These are phyloP conservation scores for Venturia nashicola DNA, from an alignment of 2,329 filamentous ascomycete species.

Conservation along the genomic window DNA sequence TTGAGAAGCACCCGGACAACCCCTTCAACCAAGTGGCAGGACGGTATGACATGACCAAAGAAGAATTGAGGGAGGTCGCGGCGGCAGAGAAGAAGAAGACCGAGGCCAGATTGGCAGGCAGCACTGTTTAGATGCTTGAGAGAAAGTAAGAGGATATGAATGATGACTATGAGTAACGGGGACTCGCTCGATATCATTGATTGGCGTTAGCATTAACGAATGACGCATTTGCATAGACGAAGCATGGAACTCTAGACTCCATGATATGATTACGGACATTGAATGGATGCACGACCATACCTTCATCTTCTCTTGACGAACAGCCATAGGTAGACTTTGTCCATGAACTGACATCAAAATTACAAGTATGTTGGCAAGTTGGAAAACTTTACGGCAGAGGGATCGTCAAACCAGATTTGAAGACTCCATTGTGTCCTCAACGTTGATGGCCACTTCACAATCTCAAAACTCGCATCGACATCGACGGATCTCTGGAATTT, in stretches of 20 bases:
- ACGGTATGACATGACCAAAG: conserved; percentile 63
- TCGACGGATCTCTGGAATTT: too few relatives aligned
- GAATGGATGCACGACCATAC: too few relatives aligned
- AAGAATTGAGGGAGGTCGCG: conserved; percentile 58
- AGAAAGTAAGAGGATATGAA: neutral
- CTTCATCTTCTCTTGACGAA: too few relatives aligned
- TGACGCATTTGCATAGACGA: neutral
- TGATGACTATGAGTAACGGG: neutral
- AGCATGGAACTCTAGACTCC: neutral
- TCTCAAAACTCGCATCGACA: too few relatives aligned
- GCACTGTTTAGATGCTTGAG: neutral
- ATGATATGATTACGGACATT: neutral
- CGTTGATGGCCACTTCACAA: too few relatives aligned
- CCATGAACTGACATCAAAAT: too few relatives aligned
- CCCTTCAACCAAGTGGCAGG: conserved; percentile 81
- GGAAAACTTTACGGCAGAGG: too few relatives aligned
- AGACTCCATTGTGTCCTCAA: too few relatives aligned
- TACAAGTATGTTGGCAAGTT: too few relatives aligned
- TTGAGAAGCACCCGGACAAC: conserved; percentile 88
- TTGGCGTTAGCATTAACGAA: neutral
- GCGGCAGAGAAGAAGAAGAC: conserved; percentile 59
- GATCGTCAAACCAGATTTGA: too few relatives aligned
- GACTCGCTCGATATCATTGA: neutral
- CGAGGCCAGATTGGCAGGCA: conserved; percentile 36
- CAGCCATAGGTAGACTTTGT: too few relatives aligned